Conservation (phyloP, 2,329 filamentous ascomycete species). For the Venturiaceae sp. region DNA sequence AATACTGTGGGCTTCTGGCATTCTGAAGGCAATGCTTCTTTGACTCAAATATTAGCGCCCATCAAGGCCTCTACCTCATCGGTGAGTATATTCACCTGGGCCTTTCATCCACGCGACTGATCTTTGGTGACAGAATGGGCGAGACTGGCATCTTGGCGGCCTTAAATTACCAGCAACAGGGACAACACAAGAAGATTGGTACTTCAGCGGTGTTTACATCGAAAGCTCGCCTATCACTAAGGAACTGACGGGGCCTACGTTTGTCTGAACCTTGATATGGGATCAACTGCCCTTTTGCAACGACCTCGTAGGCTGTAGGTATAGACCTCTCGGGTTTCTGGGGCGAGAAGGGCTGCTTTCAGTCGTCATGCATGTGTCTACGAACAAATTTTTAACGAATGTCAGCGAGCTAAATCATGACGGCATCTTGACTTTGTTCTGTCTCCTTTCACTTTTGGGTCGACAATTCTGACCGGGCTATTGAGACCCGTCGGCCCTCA, state of each 20-base stretch:
- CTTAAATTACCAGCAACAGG: constrained; percentile 53
- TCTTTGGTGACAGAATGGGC: constrained; percentile 41
- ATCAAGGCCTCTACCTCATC: constrained; percentile 51
- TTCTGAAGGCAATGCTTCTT: constrained; percentile 49
- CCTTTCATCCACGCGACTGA: neutral
- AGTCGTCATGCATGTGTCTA: too few relatives aligned
- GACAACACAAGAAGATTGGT: constrained; percentile 52
- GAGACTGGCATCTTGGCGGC: constrained; percentile 64
- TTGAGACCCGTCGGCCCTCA: too few relatives aligned
- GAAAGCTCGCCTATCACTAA: constrained; percentile 45
- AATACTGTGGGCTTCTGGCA: constrained; percentile 60
- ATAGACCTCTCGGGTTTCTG: too few relatives aligned
- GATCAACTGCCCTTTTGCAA: too few relatives aligned
- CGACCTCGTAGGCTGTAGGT: too few relatives aligned
- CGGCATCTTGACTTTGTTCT: too few relatives aligned
- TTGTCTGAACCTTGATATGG: too few relatives aligned
- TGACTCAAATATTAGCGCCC: constrained; percentile 50
- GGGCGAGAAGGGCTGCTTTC: too few relatives aligned
- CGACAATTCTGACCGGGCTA: too few relatives aligned
- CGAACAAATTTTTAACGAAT: too few relatives aligned
- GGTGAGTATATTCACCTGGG: neutral
- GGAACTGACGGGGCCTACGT: constrained; percentile 23
- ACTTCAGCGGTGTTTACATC: constrained; percentile 62
- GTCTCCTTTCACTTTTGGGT: too few relatives aligned
- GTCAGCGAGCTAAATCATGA: too few relatives aligned